phyloP scores from a whole-genome alignment of 2,329 filamentous ascomycete genomes.

The Xylariaceae sp. region DNA sequence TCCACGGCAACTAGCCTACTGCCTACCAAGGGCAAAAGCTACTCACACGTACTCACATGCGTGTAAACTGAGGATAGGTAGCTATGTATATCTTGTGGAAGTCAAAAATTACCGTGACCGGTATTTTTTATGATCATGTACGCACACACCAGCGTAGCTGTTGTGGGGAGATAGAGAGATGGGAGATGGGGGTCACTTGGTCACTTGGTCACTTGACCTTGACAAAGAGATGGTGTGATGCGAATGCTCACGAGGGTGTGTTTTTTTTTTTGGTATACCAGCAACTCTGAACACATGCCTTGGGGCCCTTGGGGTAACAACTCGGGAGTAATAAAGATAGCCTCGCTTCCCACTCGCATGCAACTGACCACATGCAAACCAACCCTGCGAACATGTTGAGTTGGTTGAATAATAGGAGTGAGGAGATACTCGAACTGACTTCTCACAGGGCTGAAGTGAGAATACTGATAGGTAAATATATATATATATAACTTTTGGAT shows the following conservation, averaged over 20 bases:
- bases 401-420: not conserved
- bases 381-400: not conserved
- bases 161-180: no score
- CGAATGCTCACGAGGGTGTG: conserved; percentile 26
- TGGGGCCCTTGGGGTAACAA: no score
- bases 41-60: no score
- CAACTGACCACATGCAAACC: not conserved
- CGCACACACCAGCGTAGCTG: not conserved
- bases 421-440: not conserved
- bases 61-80: not conserved
- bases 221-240: conserved; percentile 24
- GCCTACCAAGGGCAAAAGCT: no score
- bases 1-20: not conserved
- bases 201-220: conserved; percentile 26
- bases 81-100: not conserved
- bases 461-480: no score
- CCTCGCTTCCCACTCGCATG: not conserved
- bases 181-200: conserved; percentile 4
- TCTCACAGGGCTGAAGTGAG: not conserved
- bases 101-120: not conserved
- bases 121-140: conserved; percentile 4
- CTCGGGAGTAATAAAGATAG: not conserved
- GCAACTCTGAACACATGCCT: not conserved
- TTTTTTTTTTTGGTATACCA: conserved; percentile 8
- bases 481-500: no score